Evolutionary conservation across 2,329 filamentous ascomycete genomes (phyloP).

Genomic region (Curvularia lunata): DNA sequence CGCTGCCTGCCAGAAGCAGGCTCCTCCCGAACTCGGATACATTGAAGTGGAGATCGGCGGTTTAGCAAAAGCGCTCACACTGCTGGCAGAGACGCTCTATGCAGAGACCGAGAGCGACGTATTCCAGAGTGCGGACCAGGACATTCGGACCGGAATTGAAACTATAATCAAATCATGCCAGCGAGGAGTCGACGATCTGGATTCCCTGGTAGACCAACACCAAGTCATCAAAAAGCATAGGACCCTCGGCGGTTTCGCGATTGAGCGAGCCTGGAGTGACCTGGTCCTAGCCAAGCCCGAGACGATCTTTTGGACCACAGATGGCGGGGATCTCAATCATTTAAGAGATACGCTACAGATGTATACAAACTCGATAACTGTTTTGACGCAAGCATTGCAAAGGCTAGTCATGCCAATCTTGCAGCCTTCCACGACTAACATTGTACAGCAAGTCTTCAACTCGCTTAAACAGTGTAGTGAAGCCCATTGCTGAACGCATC

Average conservation of each 20-base stretch:
- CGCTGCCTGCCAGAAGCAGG: slow-evolving; percentile 48
- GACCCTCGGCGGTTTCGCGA: slow-evolving; percentile 49
- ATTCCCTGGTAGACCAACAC: slow-evolving; percentile 54
- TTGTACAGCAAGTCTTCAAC: slow-evolving; percentile 43
- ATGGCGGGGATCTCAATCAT: slow-evolving; percentile 51
- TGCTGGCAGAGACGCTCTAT: slow-evolving; percentile 55
- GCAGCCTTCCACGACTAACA: slow-evolving; percentile 18
- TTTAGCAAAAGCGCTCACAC: slow-evolving; percentile 53
- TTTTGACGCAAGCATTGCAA: slow-evolving; percentile 52
- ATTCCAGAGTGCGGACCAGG: slow-evolving; percentile 44
- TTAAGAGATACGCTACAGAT: slow-evolving; percentile 52
- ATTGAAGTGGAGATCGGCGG: slow-evolving; percentile 52
- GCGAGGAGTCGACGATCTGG: slow-evolving; percentile 52
- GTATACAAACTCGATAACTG: slow-evolving; percentile 51
- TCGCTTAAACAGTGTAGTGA: slow-evolving; percentile 37
- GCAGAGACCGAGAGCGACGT: slow-evolving; percentile 44
- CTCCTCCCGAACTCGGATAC: slow-evolving; percentile 52
- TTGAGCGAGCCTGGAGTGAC: slow-evolving; percentile 55
- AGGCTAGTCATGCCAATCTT: slow-evolving; percentile 35
- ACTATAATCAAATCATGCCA: slow-evolving; percentile 50
- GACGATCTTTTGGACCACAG: slow-evolving; percentile 55
- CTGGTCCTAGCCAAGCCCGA: slow-evolving; percentile 52
- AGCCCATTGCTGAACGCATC: slow-evolving; percentile 44
- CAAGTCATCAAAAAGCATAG: slow-evolving; percentile 53
- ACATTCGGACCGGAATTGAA: slow-evolving; percentile 47